Conservation (phyloP, 352 stramenopile species). For the Pseudoperonospora humuli region DNA sequence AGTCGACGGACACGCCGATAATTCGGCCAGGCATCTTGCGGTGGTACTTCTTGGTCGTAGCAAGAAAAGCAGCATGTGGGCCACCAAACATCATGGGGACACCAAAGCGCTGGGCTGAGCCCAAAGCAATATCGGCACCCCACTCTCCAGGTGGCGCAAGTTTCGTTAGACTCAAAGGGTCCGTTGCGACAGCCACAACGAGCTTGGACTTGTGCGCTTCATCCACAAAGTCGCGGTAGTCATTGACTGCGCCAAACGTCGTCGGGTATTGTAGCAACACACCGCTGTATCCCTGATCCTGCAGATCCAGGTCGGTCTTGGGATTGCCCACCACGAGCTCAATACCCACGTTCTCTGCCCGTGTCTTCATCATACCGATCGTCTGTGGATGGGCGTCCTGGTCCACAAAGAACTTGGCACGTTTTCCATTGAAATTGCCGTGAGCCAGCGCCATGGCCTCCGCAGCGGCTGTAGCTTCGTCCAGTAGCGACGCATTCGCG, state of each 20-base stretch:
- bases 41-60: conserved; percentile 93
- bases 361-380: conserved; percentile 90
- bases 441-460: conserved; percentile 98
- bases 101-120: conserved; percentile 97
- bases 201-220: conserved; percentile 79
- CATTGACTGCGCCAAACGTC: conserved; percentile 92
- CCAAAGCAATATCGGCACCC: conserved; percentile 96
- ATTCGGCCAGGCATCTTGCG: conserved; percentile 97
- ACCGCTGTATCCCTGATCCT: conserved; percentile 91
- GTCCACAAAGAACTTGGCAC: conserved; percentile 94
- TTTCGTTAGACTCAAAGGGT: conserved; percentile 94
- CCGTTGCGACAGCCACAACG: conserved; percentile 94
- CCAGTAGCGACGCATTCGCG: conserved; percentile 95
- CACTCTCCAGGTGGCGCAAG: conserved; percentile 91
- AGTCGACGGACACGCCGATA: conserved; percentile 97
- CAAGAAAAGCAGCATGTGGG: conserved; percentile 96
- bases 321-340: conserved; percentile 89
- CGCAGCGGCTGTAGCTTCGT: conserved; percentile 97
- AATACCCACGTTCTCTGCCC: conserved; percentile 87
- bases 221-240: conserved; percentile 89
- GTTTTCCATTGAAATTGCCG: conserved; percentile 90
- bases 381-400: conserved; percentile 89
- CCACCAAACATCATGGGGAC: conserved; percentile 99
- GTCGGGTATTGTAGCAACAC: conserved; percentile 98
- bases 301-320: conserved; percentile 61